Base-by-base conservation (phyloP, 1,284 basidiomycete species). In the Afroboletus lepidellus region DNA sequence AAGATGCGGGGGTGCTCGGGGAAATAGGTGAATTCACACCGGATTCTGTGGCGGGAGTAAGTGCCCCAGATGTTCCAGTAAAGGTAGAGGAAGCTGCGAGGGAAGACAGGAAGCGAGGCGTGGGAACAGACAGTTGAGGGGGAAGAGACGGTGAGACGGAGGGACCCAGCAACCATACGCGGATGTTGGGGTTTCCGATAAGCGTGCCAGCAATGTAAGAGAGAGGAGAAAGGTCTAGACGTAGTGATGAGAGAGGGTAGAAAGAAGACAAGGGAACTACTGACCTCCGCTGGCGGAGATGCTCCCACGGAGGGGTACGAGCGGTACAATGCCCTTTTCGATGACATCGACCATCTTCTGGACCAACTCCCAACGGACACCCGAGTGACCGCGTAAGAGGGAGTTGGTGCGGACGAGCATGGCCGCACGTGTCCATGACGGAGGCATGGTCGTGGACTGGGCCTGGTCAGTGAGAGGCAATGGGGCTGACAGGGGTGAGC, bases 401-500 rank as follows among this genome's bases (percentile, higher is more conserved):
- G 89, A 92, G 72, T 94, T 94, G 76, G 91, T 86, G 59, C 92
- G 86, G 57, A 95, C 79, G 9, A 92, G 73, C 60, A 94, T 92
- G 1, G 92, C 91, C 15, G 88, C 92, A 46, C 91, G 84, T n/a
- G 92, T 91, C 87, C 92, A 94, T 8, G 90, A 74, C 57, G 90
- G 85, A n/a, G 92, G 92, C 87, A 94, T 92, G 55, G 78, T 83
- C 45, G 81, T 80, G 21, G 81, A 80, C n/a, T 77, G 71, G n/a
- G 85, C 66, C 1, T 86, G 84, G 59, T 87, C 84, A 20, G 77
- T 73, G 30, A 89, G 80, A 16, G 88, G 87, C 12, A 85, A 74
- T 7, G 72, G 74, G 33, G 77, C 69, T 50, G 71, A 72, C 2
- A 69, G 15, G 20, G 21, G 18, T 50, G 32, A 58, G 53, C 3